Percentiles rank a stretch among this genome's conserved stretches.
These are phyloP conservation scores for Boletus rubroflammeus DNA, from an alignment of 768 basidiomycete species.

Conservation along the genomic window DNA sequence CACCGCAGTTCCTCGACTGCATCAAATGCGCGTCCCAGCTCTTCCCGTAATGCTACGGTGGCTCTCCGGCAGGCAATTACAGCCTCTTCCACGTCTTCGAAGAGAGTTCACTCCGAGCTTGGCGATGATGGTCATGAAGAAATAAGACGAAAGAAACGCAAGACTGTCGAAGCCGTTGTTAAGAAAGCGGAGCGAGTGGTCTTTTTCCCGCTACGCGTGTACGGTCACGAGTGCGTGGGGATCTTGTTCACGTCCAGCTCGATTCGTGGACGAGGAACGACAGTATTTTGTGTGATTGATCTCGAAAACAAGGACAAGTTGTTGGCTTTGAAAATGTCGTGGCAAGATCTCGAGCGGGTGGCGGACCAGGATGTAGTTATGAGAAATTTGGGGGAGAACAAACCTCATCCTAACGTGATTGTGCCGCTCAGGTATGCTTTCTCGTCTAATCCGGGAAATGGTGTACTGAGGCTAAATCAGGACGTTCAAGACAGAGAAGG, in stretches of 20 bases:
- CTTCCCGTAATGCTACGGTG: background rate
- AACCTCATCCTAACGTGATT: background rate
- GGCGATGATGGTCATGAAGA: background rate
- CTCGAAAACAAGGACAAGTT: background rate
- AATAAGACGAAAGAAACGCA: background rate
- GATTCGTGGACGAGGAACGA: constrained; percentile 13
- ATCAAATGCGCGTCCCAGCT: background rate
- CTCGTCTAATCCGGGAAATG: fast-evolving
- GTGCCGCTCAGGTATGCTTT: background rate
- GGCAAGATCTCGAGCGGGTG: constrained; percentile 6
- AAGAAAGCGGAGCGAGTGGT: background rate
- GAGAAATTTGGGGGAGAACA: background rate
- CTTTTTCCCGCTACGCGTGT: constrained; percentile 1
- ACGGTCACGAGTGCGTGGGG: background rate
- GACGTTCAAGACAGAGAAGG: background rate
- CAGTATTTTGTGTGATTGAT: background rate
- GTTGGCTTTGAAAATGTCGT: constrained; percentile 2
- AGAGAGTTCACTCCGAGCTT: background rate
- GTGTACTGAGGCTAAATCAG: background rate
- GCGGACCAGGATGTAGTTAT: background rate
- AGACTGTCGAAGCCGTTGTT: background rate
- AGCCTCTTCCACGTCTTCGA: background rate
- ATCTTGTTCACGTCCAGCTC: constrained; percentile 10
- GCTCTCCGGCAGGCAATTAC: background rate
- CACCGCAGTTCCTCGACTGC: background rate